These are phyloP conservation scores for Echites panduratus DNA, from an alignment of 257 asterid genomes.

Conservation along the genomic window DNA sequence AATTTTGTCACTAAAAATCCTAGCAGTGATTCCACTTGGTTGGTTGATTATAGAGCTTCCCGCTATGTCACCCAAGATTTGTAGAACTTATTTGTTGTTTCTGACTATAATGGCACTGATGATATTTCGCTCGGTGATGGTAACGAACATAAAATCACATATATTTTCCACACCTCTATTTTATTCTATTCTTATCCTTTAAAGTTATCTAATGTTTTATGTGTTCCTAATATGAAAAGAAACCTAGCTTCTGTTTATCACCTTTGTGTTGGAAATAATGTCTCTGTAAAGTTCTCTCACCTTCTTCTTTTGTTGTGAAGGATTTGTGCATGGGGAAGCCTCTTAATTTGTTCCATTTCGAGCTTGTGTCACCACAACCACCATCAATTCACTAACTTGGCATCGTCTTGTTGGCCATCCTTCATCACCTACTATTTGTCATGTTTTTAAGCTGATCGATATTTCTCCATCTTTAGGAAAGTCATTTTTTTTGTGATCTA, in stretches of 20 bases:
- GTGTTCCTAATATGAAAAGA: neutral
- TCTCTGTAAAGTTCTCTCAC: neutral
- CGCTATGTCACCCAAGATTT: neutral
- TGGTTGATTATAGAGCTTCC: neutral
- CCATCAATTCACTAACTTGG: neutral
- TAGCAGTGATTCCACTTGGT: neutral
- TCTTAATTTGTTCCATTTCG: neutral
- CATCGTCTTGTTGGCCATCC: conserved; percentile 10
- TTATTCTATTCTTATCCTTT: neutral
- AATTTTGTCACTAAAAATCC: neutral
- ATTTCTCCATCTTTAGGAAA: neutral
- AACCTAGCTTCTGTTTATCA: neutral
- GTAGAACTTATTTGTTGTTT: neutral
- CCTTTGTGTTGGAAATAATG: neutral
- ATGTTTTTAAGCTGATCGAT: neutral
- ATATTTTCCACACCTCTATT: neutral
- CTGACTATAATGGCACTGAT: neutral
- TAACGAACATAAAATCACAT: neutral
- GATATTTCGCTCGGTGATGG: neutral
- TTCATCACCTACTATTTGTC: neutral
- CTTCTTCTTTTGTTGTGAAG: neutral
- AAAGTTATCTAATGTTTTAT: neutral
- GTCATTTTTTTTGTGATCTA: neutral
- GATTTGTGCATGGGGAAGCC: neutral
- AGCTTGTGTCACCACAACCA: neutral